These are phyloP conservation scores for Limonium bicolor DNA, from an alignment of 148 eudicot species.

Conservation along the genomic window DNA sequence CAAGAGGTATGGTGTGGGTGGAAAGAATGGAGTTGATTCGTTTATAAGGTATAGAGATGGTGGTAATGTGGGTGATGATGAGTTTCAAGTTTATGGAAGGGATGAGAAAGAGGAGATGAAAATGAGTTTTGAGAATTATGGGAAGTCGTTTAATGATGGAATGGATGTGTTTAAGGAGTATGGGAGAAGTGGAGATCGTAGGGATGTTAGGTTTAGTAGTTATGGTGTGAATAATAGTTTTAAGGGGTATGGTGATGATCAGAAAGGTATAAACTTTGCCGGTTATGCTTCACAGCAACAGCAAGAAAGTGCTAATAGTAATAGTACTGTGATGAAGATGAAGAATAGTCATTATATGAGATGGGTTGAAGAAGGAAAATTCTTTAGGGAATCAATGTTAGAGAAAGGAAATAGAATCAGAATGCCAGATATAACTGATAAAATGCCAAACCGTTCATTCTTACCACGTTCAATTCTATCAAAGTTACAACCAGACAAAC, in stretches of 20 bases:
- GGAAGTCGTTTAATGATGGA: constrained; percentile 63
- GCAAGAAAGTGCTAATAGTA: no score
- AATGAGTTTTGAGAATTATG: constrained; percentile 47
- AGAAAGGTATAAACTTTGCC: constrained; percentile 49
- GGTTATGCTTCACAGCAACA: no score
- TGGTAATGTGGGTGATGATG: constrained; percentile 58
- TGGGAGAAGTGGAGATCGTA: constrained; percentile 34
- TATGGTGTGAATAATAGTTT: constrained; percentile 68
- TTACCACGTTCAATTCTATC: constrained; percentile 54
- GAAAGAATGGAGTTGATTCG: constrained; percentile 34
- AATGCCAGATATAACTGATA: constrained; percentile 75
- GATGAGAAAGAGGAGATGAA: constrained; percentile 35
- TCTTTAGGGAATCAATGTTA: constrained; percentile 66
- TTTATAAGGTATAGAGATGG: constrained; percentile 50
- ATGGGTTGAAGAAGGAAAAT: constrained; percentile 51
- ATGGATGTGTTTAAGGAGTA: constrained; percentile 54
- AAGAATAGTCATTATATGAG: constrained; percentile 16
- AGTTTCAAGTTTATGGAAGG: constrained; percentile 43
- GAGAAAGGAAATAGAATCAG: constrained; percentile 38
- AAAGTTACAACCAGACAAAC: constrained; percentile 29
- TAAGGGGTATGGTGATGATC: constrained; percentile 44
- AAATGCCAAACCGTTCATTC: constrained; percentile 79
- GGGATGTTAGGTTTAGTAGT: constrained; percentile 28
- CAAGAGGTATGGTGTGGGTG: constrained; percentile 43
- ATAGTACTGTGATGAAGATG: constrained; percentile 9